A percentile compares a stretch with the other conserved stretches of the same genome.
Evolutionary conservation across 176 grass and related monocot species (phyloP).

Genomic region (Zizania latifolia): DNA sequence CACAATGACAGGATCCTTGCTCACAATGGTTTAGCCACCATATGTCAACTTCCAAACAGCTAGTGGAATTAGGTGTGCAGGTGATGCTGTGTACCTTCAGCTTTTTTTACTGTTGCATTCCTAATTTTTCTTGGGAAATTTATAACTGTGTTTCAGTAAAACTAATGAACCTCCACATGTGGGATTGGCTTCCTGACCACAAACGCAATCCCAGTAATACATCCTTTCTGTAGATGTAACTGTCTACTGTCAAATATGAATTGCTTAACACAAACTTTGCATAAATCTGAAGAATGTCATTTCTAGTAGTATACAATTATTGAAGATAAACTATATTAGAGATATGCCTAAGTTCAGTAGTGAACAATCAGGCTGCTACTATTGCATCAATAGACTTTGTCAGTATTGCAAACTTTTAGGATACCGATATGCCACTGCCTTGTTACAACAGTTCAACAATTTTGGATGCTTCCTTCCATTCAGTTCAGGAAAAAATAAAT

Average conservation of each 20-base stretch:
- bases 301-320: neutral
- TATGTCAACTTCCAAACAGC: neutral
- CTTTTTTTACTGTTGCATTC: neutral
- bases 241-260: neutral
- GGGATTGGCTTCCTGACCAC: neutral
- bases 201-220: slow-evolving; percentile 6
- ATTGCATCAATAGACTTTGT: neutral
- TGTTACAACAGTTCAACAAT: slow-evolving; percentile 7
- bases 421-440: neutral
- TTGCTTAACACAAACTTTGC: slow-evolving; percentile 12
- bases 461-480: neutral
- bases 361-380: slow-evolving; percentile 8
- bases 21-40: neutral
- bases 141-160: slow-evolving; percentile 1
- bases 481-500: neutral
- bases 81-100: neutral
- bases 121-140: neutral
- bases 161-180: neutral
- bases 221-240: neutral
- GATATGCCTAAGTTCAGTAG: neutral
- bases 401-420: neutral
- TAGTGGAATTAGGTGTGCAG: neutral
- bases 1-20: neutral
- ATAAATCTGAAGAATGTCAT: neutral
- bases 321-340: slow-evolving; percentile 4